Conservation (phyloP, 2,329 filamentous ascomycete genomes). For the Colletotrichum costaricense region DNA sequence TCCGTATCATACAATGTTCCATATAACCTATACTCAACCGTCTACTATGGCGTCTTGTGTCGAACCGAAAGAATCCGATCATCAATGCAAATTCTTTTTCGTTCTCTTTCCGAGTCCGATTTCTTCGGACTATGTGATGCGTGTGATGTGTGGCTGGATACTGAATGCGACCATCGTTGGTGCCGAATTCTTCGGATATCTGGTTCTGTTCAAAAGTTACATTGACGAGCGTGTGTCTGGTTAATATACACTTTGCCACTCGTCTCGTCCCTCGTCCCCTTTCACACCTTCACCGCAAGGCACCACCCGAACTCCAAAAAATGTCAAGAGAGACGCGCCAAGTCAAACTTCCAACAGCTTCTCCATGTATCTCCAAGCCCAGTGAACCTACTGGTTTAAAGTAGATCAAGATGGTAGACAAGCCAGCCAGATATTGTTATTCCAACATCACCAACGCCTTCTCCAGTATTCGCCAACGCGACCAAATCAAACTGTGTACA, state of each 20-base stretch:
- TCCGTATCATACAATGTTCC: slow-evolving; percentile 4
- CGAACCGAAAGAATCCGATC: background rate
- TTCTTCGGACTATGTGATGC: background rate
- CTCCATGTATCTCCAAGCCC: too few species aligned
- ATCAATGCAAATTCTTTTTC: too few species aligned
- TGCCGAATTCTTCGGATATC: background rate
- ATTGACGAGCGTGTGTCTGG: background rate
- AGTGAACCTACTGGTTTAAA: too few species aligned
- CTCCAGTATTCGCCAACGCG: too few species aligned
- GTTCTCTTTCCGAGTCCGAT: background rate
- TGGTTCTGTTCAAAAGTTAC: background rate
- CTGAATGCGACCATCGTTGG: too few species aligned
- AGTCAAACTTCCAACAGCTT: background rate
- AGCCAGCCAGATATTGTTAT: too few species aligned
- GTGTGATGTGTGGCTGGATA: too few species aligned
- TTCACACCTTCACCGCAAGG: background rate
- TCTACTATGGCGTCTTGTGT: background rate
- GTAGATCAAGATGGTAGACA: too few species aligned
- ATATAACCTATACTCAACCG: background rate
- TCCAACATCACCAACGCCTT: too few species aligned
- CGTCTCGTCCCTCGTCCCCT: background rate
- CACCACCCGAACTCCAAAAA: background rate
- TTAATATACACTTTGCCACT: background rate
- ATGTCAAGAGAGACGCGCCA: background rate
- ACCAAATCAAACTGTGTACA: background rate